Evolutionary conservation across 257 asterid species (phyloP).

Genomic region (Hygrophila difformis): DNA sequence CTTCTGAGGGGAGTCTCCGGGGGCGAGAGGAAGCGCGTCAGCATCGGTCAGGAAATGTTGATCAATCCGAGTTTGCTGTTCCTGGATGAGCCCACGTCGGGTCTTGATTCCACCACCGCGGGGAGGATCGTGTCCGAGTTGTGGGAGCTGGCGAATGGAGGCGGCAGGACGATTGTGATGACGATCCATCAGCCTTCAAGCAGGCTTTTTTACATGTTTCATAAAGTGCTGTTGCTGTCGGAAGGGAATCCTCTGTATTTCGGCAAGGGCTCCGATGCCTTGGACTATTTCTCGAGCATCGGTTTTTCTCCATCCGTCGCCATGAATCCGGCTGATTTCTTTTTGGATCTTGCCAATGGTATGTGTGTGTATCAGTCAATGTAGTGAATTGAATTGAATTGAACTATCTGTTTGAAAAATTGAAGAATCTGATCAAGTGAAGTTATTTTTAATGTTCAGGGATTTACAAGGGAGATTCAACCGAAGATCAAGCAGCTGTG

Average conservation of each 20-base stretch:
- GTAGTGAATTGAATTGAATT: no score
- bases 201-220: constrained; percentile 55
- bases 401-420: no score
- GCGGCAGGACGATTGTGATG: constrained; percentile 57
- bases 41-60: constrained; percentile 71
- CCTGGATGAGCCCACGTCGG: constrained; percentile 69
- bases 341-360: constrained; percentile 43
- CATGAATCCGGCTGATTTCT: constrained; percentile 30
- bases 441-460: constrained; percentile 21
- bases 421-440: not conserved
- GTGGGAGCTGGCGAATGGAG: constrained; percentile 43
- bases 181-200: constrained; percentile 76
- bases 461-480: constrained; percentile 25
- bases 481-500: constrained; percentile 23
- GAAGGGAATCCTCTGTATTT: constrained; percentile 29
- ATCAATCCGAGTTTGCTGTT: constrained; percentile 56
- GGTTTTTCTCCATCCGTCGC: constrained; percentile 21
- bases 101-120: constrained; percentile 65
- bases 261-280: constrained; percentile 18
- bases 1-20: constrained; percentile 53
- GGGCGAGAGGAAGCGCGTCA: constrained; percentile 64
- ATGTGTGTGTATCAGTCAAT: not conserved
- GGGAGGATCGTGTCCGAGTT: constrained; percentile 48
- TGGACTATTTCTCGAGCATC: constrained; percentile 23
- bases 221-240: constrained; percentile 35